phyloP scores from a whole-genome alignment of 1,284 basidiomycete species.

The Polyporus tsugae region DNA sequence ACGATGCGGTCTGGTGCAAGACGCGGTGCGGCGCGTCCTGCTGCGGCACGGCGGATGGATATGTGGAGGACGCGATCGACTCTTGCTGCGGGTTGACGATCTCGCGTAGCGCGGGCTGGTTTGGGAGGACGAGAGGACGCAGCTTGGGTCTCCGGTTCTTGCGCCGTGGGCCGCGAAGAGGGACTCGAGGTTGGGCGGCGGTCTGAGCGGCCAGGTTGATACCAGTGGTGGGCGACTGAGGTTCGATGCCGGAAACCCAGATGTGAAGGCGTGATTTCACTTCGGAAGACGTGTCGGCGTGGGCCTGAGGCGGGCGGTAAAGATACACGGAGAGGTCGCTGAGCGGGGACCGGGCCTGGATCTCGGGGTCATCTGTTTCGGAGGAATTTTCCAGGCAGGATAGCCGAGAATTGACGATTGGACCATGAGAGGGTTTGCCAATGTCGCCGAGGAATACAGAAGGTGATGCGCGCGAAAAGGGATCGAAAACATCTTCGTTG shows the following conservation, averaged over 20 bases:
- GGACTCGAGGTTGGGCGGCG: not conserved
- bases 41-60: constrained; percentile 33
- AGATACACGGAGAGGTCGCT: constrained; percentile 28
- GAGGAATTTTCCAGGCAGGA: not conserved
- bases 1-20: constrained; percentile 7
- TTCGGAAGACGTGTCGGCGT: constrained; percentile 15
- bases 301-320: constrained; percentile 3
- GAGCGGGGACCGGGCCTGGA: constrained; percentile 21
- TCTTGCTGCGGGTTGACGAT: constrained; percentile 22
- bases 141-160: constrained; percentile 12
- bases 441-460: constrained; percentile 29
- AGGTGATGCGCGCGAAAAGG: constrained; percentile 21
- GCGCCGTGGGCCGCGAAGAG: not conserved
- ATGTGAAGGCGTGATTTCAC: constrained; percentile 21
- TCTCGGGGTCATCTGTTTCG: not conserved
- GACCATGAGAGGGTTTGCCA: constrained; percentile 14
- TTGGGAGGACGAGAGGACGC: constrained; percentile 34
- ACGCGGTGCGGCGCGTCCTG: constrained; percentile 23
- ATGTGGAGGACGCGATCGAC: constrained; percentile 19
- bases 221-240: constrained; percentile 5
- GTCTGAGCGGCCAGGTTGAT: not conserved
- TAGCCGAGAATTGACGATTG: not conserved
- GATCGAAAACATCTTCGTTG: constrained; percentile 29
- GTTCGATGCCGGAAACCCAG: constrained; percentile 19
- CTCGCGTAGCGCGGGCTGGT: constrained; percentile 31